These are phyloP conservation scores for Colletotrichum tabaci DNA, from an alignment of 2,329 filamentous ascomycete species.

Conservation along the genomic window DNA sequence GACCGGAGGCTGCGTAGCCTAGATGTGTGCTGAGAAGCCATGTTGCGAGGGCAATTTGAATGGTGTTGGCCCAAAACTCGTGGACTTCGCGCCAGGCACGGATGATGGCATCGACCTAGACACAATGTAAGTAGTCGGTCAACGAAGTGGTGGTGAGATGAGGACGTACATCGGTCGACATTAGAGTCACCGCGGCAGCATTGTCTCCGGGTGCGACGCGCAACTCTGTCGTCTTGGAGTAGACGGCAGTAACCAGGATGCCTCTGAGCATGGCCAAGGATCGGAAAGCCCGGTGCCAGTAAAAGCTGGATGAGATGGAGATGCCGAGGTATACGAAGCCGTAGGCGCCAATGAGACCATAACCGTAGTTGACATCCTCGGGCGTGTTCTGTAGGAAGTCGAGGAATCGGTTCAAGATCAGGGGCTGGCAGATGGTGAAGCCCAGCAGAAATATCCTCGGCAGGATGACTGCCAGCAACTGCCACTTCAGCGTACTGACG, in stretches of 20 bases:
- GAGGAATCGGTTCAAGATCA: conserved; percentile 54
- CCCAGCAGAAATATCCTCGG: conserved; percentile 52
- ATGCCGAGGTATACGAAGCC: conserved; percentile 59
- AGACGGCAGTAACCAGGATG: conserved; percentile 47
- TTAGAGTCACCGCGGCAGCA: conserved; percentile 47
- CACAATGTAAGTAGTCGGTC: not conserved
- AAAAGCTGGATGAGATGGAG: conserved; percentile 50
- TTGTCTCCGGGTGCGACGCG: conserved; percentile 42
- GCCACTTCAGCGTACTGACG: conserved; percentile 48
- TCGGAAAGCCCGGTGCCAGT: conserved; percentile 46
- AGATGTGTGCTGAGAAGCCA: conserved; percentile 53
- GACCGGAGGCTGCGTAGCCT: conserved; percentile 52
- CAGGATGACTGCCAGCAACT: conserved; percentile 50
- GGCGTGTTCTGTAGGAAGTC: conserved; percentile 48
- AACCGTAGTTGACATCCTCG: conserved; percentile 49
- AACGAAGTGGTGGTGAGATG: not conserved
- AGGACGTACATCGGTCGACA: conserved; percentile 50
- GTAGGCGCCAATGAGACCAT: conserved; percentile 59
- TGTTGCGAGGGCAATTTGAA: conserved; percentile 53
- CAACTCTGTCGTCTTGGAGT: conserved; percentile 45
- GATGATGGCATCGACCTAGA: conserved; percentile 55
- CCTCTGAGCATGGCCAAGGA: conserved; percentile 48
- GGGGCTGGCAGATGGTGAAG: conserved; percentile 56
- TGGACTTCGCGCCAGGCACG: conserved; percentile 53
- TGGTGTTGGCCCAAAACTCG: conserved; percentile 55